Evolutionary conservation across 805 yeast species (phyloP).

Genomic region (Hermanozyma aechmeae): DNA sequence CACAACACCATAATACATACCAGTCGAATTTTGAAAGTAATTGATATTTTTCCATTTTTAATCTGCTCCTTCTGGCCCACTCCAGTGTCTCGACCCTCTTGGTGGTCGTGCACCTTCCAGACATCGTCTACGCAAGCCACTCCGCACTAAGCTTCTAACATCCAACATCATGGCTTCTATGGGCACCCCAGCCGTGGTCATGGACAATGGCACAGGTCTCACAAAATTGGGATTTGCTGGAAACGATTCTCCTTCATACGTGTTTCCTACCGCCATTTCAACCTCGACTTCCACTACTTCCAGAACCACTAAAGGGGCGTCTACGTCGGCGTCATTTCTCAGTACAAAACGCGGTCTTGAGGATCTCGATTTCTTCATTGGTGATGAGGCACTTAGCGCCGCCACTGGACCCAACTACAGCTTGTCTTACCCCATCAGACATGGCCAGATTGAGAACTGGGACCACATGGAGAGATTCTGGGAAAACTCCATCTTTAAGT

Average conservation of each 20-base stretch:
- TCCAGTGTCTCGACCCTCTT: too few species aligned
- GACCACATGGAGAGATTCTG: conserved; percentile 99
- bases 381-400: conserved; percentile 88
- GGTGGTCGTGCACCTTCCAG: too few species aligned
- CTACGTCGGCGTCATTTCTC: conserved; percentile 34
- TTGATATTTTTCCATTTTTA: too few species aligned
- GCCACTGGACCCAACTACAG: conserved; percentile 89
- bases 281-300: conserved; percentile 48
- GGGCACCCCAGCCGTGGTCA: conserved; percentile 88
- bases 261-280: conserved; percentile 94
- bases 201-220: conserved; percentile 98
- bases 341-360: conserved; percentile 81
- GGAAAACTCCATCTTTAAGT: conserved; percentile 95
- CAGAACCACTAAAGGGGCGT: conserved; percentile 26
- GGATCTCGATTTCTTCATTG: conserved; percentile 89
- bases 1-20: too few species aligned
- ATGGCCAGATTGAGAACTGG: conserved; percentile 98
- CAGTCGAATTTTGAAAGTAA: too few species aligned
- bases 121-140: too few species aligned
- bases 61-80: too few species aligned
- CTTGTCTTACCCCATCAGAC: conserved; percentile 85
- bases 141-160: background rate
- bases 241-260: conserved; percentile 94
- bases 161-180: conserved; percentile 29
- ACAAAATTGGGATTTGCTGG: conserved; percentile 98